A percentile compares a stretch with the other conserved stretches of the same genome.
Conservation (phyloP, 2,329 filamentous ascomycete genomes). For the Cadophora malorum region DNA sequence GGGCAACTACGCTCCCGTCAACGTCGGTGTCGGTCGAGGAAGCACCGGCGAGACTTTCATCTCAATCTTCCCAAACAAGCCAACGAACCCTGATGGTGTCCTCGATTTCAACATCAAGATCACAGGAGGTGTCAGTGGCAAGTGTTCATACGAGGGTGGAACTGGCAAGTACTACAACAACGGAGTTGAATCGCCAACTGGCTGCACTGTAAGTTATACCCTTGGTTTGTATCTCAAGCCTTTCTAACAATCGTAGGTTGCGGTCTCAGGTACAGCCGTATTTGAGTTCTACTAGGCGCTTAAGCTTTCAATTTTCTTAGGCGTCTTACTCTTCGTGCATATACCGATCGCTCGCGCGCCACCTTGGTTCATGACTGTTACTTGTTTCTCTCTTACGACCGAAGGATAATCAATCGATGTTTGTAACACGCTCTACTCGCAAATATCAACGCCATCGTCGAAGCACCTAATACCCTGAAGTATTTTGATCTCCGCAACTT, state of each 20-base stretch:
- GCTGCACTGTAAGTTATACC: slow-evolving; percentile 46
- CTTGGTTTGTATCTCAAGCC: neutral
- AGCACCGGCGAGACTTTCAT: slow-evolving; percentile 72
- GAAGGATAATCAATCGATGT: slow-evolving; percentile 33
- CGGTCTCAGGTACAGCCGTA: slow-evolving; percentile 34
- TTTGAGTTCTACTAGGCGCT: slow-evolving; percentile 40
- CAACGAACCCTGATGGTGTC: slow-evolving; percentile 67
- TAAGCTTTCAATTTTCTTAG: slow-evolving; percentile 29
- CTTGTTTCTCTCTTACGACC: slow-evolving; percentile 30
- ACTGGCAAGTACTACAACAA: slow-evolving; percentile 40
- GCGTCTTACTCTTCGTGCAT: slow-evolving; percentile 34
- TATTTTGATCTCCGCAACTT: slow-evolving; percentile 31
- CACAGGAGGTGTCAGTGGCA: slow-evolving; percentile 56
- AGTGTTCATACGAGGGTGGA: slow-evolving; percentile 41
- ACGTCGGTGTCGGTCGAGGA: slow-evolving; percentile 80
- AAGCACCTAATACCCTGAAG: slow-evolving; percentile 29
- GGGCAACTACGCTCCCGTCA: slow-evolving; percentile 88
- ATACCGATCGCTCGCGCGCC: slow-evolving; percentile 34
- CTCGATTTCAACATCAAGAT: slow-evolving; percentile 85
- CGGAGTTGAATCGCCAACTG: slow-evolving; percentile 39
- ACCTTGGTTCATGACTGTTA: slow-evolving; percentile 40
- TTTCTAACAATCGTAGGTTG: slow-evolving; percentile 34
- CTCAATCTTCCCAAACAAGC: slow-evolving; percentile 83
- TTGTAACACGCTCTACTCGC: slow-evolving; percentile 35
- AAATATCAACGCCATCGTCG: slow-evolving; percentile 36